Conservation (phyloP, 2,329 filamentous ascomycete species). For the Aspergillus eucalypticola region DNA sequence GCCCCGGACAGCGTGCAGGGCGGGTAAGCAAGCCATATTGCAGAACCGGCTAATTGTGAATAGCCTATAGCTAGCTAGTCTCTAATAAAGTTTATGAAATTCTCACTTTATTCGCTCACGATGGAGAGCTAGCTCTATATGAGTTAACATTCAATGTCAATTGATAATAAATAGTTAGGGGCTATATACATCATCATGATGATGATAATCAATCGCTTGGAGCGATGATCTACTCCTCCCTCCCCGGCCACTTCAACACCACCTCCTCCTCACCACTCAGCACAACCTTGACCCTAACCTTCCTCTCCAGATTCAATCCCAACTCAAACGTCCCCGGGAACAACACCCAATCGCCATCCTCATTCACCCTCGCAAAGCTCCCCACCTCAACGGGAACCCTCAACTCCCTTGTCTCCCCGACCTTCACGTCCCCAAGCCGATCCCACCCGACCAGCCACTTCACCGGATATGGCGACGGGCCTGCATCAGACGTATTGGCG, state of each 20-base stretch:
- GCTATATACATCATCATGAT: no score
- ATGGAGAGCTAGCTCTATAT: no score
- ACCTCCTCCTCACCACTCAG: slow-evolving; percentile 34
- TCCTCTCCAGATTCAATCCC: slow-evolving; percentile 44
- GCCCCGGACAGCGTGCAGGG: no score
- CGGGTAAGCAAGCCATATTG: no score
- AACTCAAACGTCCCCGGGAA: slow-evolving; percentile 47
- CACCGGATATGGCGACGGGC: slow-evolving; percentile 43
- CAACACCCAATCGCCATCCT: slow-evolving; percentile 40
- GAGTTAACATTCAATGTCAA: no score
- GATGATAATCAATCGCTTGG: no score
- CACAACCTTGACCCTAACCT: slow-evolving; percentile 33
- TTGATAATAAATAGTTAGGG: no score
- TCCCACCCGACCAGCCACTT: slow-evolving; percentile 47
- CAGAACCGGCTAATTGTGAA: no score
- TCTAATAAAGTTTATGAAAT: no score
- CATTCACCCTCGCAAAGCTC: slow-evolving; percentile 40
- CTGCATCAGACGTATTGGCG: slow-evolving; percentile 37
- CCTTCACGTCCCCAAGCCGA: slow-evolving; percentile 29
- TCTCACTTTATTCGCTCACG: no score
- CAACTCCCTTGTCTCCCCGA: slow-evolving; percentile 28
- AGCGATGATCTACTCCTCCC: neutral
- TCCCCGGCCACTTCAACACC: slow-evolving; percentile 38
- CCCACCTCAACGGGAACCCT: slow-evolving; percentile 41
- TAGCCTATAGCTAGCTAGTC: no score